A percentile compares a stretch with the other conserved stretches of the same genome.
phyloP scores from a whole-genome alignment of 208 protist genomes.

The Balamuthia mandrillaris region DNA sequence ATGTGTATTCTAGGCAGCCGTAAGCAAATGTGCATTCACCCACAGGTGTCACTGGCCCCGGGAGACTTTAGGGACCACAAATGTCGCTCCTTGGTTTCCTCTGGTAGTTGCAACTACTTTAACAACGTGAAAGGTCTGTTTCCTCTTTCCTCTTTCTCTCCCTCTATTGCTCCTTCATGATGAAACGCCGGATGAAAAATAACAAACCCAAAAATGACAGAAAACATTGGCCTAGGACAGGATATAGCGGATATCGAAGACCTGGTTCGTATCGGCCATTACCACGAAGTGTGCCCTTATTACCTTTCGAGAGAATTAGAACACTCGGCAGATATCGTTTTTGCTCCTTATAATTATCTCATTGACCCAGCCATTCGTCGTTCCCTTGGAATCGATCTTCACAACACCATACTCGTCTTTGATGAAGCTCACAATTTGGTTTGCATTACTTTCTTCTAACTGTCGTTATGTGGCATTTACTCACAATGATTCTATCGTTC shows the following conservation, averaged over 20 bases:
- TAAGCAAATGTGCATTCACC: conserved; percentile 91
- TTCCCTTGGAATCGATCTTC: conserved; percentile 74
- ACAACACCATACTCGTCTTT: conserved; percentile 85
- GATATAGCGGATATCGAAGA: conserved; percentile 87
- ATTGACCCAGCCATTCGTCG: conserved; percentile 86
- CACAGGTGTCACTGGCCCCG: conserved; percentile 32
- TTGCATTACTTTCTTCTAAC: neutral
- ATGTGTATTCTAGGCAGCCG: conserved; percentile 82
- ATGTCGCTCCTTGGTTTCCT: neutral
- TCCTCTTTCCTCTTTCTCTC: neutral
- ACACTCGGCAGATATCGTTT: conserved; percentile 83
- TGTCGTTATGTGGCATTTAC: neutral
- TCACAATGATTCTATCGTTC: neutral
- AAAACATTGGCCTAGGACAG: neutral
- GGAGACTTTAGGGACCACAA: neutral
- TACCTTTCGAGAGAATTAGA: conserved; percentile 82
- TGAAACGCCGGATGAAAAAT: neutral
- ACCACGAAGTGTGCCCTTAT: conserved; percentile 84
- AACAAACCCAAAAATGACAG: neutral
- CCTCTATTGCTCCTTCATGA: neutral
- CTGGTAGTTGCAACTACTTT: conserved; percentile 4
- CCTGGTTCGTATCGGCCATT: conserved; percentile 74
- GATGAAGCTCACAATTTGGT: conserved; percentile 93
- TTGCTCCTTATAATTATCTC: conserved; percentile 96
- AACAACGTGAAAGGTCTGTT: neutral